These are phyloP conservation scores for Camellia granthamiana DNA, from an alignment of 148 eudicot genomes.

Conservation along the genomic window DNA sequence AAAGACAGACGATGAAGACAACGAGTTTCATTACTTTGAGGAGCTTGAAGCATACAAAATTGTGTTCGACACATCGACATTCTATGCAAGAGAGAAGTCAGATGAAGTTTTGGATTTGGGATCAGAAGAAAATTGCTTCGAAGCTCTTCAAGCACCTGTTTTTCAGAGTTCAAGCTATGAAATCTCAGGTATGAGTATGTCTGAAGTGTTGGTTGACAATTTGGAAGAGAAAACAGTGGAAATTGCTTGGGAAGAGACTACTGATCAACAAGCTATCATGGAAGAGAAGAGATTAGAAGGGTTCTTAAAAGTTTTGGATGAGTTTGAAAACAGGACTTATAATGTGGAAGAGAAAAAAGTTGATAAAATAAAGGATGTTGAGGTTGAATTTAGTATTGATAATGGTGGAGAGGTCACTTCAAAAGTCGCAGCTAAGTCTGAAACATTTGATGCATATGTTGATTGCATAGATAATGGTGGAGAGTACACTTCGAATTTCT, in stretches of 20 bases:
- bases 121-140: conserved; percentile 15
- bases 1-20: conserved; percentile 20
- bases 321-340: conserved; percentile 34
- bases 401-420: conserved; percentile 1
- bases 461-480: background rate
- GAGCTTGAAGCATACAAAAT: conserved; percentile 60
- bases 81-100: conserved; percentile 30
- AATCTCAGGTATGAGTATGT: background rate
- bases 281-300: conserved; percentile 29
- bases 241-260: conserved; percentile 19
- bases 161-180: background rate
- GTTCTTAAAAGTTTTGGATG: conserved; percentile 29
- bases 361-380: conserved; percentile 8
- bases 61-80: conserved; percentile 47
- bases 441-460: background rate
- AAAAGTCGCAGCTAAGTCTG: background rate
- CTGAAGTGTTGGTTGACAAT: background rate
- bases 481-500: background rate
- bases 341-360: conserved; percentile 34
- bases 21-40: conserved; percentile 29
- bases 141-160: background rate
- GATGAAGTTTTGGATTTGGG: conserved; percentile 5
- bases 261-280: background rate
- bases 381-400: background rate
- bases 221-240: conserved; percentile 28